phyloP scores from a whole-genome alignment of 192 early-diverging fungal genomes.

The Coemansia sp. region DNA sequence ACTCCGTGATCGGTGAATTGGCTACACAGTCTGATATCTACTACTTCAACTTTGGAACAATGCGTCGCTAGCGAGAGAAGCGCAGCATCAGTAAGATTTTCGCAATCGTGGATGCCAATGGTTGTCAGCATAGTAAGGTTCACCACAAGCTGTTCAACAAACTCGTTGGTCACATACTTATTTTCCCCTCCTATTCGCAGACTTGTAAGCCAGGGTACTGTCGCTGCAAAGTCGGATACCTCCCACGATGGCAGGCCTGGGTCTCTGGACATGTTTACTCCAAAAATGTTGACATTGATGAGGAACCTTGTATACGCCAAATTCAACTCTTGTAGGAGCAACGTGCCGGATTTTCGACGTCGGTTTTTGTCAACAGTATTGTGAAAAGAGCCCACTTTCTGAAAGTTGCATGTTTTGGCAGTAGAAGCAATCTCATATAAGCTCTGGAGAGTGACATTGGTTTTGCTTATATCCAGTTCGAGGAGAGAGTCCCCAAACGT shows the following conservation, averaged over 20 bases:
- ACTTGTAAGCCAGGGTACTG: conserved; percentile 16
- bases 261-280: conserved; percentile 4
- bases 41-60: conserved; percentile 18
- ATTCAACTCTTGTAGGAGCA: conserved; percentile 10
- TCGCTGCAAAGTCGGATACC: conserved; percentile 12
- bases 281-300: conserved; percentile 6
- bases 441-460: conserved; percentile 2
- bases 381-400: neutral
- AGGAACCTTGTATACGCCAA: conserved; percentile 12
- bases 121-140: conserved; percentile 7
- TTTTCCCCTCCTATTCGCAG: conserved; percentile 27
- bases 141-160: conserved; percentile 20
- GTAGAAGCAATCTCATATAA: neutral
- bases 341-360: neutral
- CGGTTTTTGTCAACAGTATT: neutral
- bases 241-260: neutral
- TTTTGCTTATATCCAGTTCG: conserved; percentile 14
- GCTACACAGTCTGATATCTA: conserved; percentile 27
- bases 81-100: conserved; percentile 8
- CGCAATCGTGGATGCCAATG: conserved; percentile 29
- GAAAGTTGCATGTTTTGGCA: conserved; percentile 5
- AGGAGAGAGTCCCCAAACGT: conserved; percentile 25
- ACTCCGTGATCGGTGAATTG: conserved; percentile 24
- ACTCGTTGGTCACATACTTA: conserved; percentile 20
- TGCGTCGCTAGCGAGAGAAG: conserved; percentile 22